Conservation (phyloP, 495 filamentous ascomycete genomes). For the Astrocystis sublimbata region DNA sequence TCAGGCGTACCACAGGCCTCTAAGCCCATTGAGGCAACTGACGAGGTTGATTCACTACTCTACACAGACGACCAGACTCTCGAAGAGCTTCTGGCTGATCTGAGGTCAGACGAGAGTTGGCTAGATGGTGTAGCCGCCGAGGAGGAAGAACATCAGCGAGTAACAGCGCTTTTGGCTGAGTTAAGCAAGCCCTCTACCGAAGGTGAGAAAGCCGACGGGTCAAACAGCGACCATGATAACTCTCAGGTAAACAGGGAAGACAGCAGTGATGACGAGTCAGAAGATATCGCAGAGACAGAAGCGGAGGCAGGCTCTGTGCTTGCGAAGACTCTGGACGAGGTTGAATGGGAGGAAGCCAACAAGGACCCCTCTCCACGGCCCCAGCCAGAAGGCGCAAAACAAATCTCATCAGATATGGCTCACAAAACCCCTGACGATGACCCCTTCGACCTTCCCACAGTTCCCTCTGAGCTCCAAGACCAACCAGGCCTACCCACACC, state of each 20-base stretch:
- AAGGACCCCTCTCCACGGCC: constrained; percentile 11
- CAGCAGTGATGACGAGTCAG: constrained; percentile 37
- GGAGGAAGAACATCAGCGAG: constrained; percentile 29
- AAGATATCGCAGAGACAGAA: constrained; percentile 38
- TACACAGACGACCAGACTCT: constrained; percentile 37
- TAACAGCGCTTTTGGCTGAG: constrained; percentile 30
- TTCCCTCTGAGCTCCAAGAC: constrained; percentile 36
- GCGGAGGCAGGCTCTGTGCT: constrained; percentile 37
- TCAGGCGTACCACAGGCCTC: constrained; percentile 18
- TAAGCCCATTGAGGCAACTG: constrained; percentile 7
- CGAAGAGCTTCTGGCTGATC: constrained; percentile 40
- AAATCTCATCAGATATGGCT: neutral
- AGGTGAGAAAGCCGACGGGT: constrained; percentile 1
- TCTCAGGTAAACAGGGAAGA: constrained; percentile 21
- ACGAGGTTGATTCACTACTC: constrained; percentile 25
- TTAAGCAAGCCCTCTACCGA: constrained; percentile 16
- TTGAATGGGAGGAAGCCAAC: constrained; percentile 28
- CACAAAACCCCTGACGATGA: neutral
- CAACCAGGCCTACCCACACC: constrained; percentile 14
- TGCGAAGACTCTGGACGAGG: constrained; percentile 40
- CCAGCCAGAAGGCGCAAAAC: constrained; percentile 6
- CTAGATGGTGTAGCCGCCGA: constrained; percentile 27
- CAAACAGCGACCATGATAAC: neutral
- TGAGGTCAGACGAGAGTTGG: constrained; percentile 32
- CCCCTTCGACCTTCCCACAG: constrained; percentile 36